A percentile compares a stretch with the other conserved stretches of the same genome.
These are phyloP conservation scores for Reutealis trisperma DNA, from an alignment of 345 rosid species.

Conservation along the genomic window DNA sequence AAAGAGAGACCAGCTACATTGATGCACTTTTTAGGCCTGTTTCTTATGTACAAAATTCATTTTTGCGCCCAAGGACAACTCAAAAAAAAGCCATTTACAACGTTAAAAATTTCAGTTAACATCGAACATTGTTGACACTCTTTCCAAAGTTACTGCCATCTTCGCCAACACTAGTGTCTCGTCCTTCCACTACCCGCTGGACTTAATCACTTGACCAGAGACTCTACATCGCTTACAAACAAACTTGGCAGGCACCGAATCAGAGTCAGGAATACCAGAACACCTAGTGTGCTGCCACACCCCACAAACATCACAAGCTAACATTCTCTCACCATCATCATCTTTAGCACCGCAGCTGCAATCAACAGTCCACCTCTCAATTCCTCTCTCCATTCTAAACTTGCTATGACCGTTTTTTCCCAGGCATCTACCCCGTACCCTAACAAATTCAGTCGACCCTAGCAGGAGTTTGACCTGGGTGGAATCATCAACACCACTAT, in stretches of 20 bases:
- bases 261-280: conserved; percentile 50
- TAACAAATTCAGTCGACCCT: conserved; percentile 36
- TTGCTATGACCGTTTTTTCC: conserved; percentile 39
- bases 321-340: conserved; percentile 77
- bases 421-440: conserved; percentile 49
- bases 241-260: conserved; percentile 55
- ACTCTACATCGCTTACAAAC: conserved; percentile 47
- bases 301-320: conserved; percentile 67
- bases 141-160: conserved; percentile 16
- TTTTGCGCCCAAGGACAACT: neutral
- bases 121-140: conserved; percentile 19
- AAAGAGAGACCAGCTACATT: conserved; percentile 19
- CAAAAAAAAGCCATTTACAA: conserved; percentile 19
- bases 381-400: conserved; percentile 66
- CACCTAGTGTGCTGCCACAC: conserved; percentile 82
- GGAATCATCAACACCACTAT: conserved; percentile 61
- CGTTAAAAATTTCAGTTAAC: conserved; percentile 5
- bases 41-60: conserved; percentile 28
- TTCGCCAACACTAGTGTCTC: conserved; percentile 3
- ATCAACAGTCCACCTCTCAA: conserved; percentile 65
- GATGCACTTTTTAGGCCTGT: conserved; percentile 22
- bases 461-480: conserved; percentile 49
- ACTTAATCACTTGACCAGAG: neutral
- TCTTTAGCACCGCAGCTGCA: conserved; percentile 72
- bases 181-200: conserved; percentile 15